Conservation (phyloP, 768 basidiomycete genomes). For the Mycena polygramma region DNA sequence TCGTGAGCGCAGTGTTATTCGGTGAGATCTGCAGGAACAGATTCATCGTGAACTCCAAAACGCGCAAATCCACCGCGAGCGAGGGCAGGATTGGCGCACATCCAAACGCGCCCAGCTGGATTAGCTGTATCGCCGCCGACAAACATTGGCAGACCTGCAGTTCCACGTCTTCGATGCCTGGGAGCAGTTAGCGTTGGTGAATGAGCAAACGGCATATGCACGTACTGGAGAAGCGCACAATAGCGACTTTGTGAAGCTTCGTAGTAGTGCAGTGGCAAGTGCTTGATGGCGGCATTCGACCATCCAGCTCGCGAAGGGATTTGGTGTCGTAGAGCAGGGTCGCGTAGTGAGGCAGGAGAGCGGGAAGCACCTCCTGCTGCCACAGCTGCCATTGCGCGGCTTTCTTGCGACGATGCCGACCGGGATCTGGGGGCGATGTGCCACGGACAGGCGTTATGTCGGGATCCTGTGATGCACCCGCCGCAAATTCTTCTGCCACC, state of each 20-base stretch:
- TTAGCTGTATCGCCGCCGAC: neutral
- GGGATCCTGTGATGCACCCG: neutral
- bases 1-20: neutral
- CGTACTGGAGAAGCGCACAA: conserved; percentile 4
- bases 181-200: neutral
- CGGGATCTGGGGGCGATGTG: neutral
- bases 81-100: conserved; percentile 10
- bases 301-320: conserved; percentile 8
- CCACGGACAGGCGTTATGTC: neutral
- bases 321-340: conserved; percentile 2
- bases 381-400: conserved; percentile 15
- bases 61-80: conserved; percentile 20
- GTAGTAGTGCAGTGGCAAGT: neutral
- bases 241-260: neutral
- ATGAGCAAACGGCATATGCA: neutral
- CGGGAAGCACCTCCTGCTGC: neutral
- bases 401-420: neutral
- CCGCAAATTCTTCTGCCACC: neutral
- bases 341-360: neutral
- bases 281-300: neutral
- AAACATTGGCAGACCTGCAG: neutral
- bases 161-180: conserved; percentile 11
- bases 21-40: conserved; percentile 22
- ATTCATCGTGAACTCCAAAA: conserved; percentile 11
- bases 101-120: neutral